Percentiles rank a stretch among this genome's conserved stretches.
Evolutionary conservation across 768 basidiomycete genomes (phyloP).

Genomic region (Naematelia aurantialba): DNA sequence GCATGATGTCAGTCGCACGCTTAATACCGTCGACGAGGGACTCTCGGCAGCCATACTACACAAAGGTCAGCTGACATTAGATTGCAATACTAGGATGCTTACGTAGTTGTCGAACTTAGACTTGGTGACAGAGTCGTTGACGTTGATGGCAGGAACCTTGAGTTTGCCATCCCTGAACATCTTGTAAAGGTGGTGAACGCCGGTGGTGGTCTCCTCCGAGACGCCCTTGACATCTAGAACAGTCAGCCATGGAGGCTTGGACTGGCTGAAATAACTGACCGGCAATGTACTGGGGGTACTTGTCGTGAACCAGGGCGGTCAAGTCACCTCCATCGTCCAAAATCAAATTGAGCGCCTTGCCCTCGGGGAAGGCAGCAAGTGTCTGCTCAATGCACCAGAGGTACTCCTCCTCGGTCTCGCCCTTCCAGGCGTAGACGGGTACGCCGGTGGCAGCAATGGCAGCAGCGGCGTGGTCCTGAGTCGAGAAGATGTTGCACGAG

Average conservation of each 20-base stretch:
- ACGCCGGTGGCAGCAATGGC: slow-evolving; percentile 98
- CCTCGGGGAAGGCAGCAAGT: slow-evolving; percentile 76
- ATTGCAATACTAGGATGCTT: neutral
- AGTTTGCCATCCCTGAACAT: slow-evolving; percentile 91
- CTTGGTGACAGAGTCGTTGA: slow-evolving; percentile 99
- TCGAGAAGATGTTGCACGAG: slow-evolving; percentile 99
- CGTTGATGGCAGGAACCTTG: slow-evolving; percentile 98
- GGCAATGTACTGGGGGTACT: slow-evolving; percentile 82
- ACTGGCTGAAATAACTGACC: slow-evolving; percentile 53
- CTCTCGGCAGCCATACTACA: slow-evolving; percentile 97
- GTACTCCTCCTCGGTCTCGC: slow-evolving; percentile 99
- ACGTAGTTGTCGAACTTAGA: slow-evolving; percentile 76
- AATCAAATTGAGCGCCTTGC: slow-evolving; percentile 92
- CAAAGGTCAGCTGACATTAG: slow-evolving; percentile 58
- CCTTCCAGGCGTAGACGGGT: slow-evolving; percentile 99
- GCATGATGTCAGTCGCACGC: slow-evolving; percentile 99
- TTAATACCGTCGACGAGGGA: slow-evolving; percentile 99
- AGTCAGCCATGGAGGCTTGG: neutral
- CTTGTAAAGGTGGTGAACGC: slow-evolving; percentile 99
- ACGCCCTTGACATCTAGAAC: slow-evolving; percentile 75
- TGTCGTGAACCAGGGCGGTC: slow-evolving; percentile 90
- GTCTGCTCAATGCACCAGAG: slow-evolving; percentile 97
- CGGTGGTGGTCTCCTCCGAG: slow-evolving; percentile 99
- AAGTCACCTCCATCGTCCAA: slow-evolving; percentile 98
- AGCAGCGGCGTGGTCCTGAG: slow-evolving; percentile 98